A percentile compares a stretch with the other conserved stretches of the same genome.
These are phyloP conservation scores for Solanum pinnatisectum DNA, from an alignment of 257 asterid species.

Conservation along the genomic window DNA sequence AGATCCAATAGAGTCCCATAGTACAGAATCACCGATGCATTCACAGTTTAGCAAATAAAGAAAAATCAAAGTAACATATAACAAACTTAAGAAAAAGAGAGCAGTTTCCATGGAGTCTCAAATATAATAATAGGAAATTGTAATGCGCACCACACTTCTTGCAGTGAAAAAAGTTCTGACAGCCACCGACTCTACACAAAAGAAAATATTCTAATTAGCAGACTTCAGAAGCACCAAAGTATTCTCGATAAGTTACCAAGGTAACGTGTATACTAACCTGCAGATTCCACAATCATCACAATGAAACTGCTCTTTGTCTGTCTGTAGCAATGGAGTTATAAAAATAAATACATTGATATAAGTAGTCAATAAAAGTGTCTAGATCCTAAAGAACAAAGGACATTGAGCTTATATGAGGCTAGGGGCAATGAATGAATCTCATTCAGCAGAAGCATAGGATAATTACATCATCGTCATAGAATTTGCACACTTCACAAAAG, in stretches of 20 bases:
- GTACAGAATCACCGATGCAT: background rate
- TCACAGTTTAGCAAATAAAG: background rate
- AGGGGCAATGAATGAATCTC: background rate
- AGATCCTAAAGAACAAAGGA: background rate
- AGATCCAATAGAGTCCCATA: background rate
- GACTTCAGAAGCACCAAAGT: background rate
- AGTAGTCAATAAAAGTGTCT: background rate
- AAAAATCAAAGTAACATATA: background rate
- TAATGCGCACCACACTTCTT: constrained; percentile 66
- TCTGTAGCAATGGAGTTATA: constrained; percentile 28
- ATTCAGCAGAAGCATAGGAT: background rate
- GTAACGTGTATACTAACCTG: constrained; percentile 38
- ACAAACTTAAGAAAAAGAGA: background rate
- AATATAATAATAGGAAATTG: background rate
- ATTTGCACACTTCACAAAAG: constrained; percentile 77
- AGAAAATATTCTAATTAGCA: background rate
- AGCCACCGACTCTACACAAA: constrained; percentile 65
- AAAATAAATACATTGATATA: background rate
- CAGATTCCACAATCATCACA: constrained; percentile 96
- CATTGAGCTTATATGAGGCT: background rate
- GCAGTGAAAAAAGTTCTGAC: constrained; percentile 88
- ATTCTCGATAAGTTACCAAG: background rate
- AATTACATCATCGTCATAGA: constrained; percentile 87
- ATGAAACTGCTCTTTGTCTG: constrained; percentile 76
- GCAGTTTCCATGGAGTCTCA: background rate